Base-by-base conservation (phyloP, 2,329 filamentous ascomycete genomes). In the Cordyceps javanica region DNA sequence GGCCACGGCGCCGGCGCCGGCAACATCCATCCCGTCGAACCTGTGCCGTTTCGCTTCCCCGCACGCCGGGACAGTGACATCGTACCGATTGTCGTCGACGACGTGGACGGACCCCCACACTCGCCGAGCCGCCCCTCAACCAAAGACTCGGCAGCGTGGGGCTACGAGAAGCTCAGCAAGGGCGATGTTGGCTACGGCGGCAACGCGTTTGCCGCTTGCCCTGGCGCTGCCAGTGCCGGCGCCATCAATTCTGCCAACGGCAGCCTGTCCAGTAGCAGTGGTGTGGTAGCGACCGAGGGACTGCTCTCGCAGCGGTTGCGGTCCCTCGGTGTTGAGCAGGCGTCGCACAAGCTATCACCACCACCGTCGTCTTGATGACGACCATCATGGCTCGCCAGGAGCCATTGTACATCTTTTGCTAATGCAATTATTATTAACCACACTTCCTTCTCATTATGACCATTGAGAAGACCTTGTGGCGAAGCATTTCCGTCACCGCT, bases 231-330 rank as follows among this genome's bases (percentile, higher is more conserved):
- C n/a, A n/a, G n/a, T n/a, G n/a, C n/a, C 21, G 67, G 64, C 23
- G 68, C 63, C 9, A 69, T 68, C 14, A 36, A 32, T 2, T 10
- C 49, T 5, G 23, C 28, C 8, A 28, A 14, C 14, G 41, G 21
- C 14, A 21, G 52, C 30, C 32, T 10, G 9, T 16, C 5, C 5
- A 16, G 70, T 70, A 60, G 66, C 72, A 2, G 74, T 70, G n/a
- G 73, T 72, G 1, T 72, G 1, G 77, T 82, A 10, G 46, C 45
- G 4, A 25, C 51, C 5, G 86, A 90, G 64, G 83, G 89, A 3
- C 71, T 94, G 16, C 73, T 94, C 16, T 89, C 89, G 11, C 84
- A 84, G 67, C 80, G 85, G 58, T 73, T 93, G 45, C 80, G 84
- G 62, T 82, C 83, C 6, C 72, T 90, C 6, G 87, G 84, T 38